These are phyloP conservation scores for Rubia tinctorum DNA, from an alignment of 305 asterid species.

Conservation along the genomic window DNA sequence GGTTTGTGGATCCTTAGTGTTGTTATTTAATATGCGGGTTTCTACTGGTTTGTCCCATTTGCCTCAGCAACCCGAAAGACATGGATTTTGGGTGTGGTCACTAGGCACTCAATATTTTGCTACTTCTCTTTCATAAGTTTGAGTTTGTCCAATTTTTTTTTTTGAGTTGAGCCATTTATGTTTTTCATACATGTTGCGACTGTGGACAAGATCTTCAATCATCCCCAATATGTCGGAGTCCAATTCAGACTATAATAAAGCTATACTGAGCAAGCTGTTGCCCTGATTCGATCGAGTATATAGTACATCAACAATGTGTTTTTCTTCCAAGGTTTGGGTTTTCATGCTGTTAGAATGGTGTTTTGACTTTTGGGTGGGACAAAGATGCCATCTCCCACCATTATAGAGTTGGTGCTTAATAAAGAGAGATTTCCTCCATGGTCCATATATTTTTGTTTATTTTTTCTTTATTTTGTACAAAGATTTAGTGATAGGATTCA, in stretches of 20 bases:
- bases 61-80: conserved; percentile 80
- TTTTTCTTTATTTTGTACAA: too few species aligned
- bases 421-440: too few species aligned
- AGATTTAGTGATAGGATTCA: too few species aligned
- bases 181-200: conserved; percentile 64
- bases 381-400: too few species aligned
- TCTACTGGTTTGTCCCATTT: conserved; percentile 81
- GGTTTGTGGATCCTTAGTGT: neutral
- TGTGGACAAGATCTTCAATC: conserved; percentile 69
- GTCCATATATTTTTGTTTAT: too few species aligned
- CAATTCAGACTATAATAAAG: conserved; percentile 77
- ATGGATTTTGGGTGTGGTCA: conserved; percentile 99
- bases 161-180: neutral
- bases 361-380: too few species aligned
- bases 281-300: neutral
- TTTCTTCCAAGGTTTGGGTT: too few species aligned
- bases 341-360: too few species aligned
- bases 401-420: too few species aligned
- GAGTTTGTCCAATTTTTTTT: conserved; percentile 3
- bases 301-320: neutral
- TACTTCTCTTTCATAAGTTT: neutral
- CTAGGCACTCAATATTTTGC: conserved; percentile 45
- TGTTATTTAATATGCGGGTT: neutral
- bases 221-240: conserved; percentile 88
- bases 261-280: conserved; percentile 44